Percentiles rank a stretch among this genome's conserved stretches.
These are phyloP conservation scores for Beauveria scarabaeidicola DNA, from an alignment of 2,329 filamentous ascomycete species.

Conservation along the genomic window DNA sequence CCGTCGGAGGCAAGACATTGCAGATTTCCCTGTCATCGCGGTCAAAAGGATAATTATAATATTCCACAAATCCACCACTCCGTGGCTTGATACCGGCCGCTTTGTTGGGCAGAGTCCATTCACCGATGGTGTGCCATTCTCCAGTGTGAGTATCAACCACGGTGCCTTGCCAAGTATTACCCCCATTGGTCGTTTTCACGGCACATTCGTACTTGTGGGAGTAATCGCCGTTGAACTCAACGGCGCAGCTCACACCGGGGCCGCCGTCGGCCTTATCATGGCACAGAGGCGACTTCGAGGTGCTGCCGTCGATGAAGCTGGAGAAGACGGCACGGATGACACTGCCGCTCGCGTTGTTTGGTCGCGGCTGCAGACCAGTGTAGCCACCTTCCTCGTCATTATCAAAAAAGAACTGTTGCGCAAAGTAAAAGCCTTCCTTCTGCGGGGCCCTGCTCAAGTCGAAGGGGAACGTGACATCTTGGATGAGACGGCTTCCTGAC, in stretches of 20 bases:
- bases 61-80: conserved; percentile 18
- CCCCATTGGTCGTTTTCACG: conserved; percentile 13
- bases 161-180: conserved; percentile 17
- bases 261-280: conserved; percentile 19
- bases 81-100: conserved; percentile 13
- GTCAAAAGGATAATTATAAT: conserved; percentile 14
- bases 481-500: not conserved
- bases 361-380: conserved; percentile 17
- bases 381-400: conserved; percentile 7
- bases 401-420: conserved; percentile 17
- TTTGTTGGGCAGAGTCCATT: conserved; percentile 15
- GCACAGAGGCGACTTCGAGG: conserved; percentile 14
- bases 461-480: conserved; percentile 16
- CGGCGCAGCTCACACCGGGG: conserved; percentile 17
- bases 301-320: conserved; percentile 16
- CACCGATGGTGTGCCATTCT: conserved; percentile 13
- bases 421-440: conserved; percentile 17
- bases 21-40: conserved; percentile 7
- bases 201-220: conserved; percentile 15
- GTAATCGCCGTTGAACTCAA: conserved; percentile 17
- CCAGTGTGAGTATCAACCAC: conserved; percentile 15
- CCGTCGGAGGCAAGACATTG: conserved; percentile 11
- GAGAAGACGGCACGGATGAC: conserved; percentile 19
- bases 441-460: conserved; percentile 16
- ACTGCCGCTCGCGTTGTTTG: conserved; percentile 9